These are phyloP conservation scores for Lizonia empirigonia DNA, from an alignment of 2,329 filamentous ascomycete species.

Conservation along the genomic window DNA sequence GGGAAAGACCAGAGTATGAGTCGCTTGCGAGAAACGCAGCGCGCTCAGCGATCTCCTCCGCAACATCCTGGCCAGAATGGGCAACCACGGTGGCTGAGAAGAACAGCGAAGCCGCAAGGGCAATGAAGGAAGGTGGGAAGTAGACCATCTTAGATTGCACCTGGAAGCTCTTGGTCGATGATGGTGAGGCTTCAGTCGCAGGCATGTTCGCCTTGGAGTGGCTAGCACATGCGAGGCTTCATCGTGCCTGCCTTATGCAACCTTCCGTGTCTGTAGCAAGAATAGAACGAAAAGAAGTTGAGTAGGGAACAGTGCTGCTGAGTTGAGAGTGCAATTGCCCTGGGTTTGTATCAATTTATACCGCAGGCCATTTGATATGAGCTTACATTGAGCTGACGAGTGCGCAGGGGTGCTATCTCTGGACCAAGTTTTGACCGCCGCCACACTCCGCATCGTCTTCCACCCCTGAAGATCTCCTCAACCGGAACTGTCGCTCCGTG, in stretches of 20 bases:
- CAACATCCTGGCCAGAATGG: conserved; percentile 21
- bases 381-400: background rate
- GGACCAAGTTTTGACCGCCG: background rate
- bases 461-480: background rate
- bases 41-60: conserved; percentile 23
- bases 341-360: background rate
- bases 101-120: conserved; percentile 10
- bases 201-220: background rate
- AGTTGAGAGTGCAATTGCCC: background rate
- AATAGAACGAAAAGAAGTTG: no score
- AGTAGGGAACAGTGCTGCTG: background rate
- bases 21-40: conserved; percentile 35
- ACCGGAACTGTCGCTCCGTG: background rate
- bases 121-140: conserved; percentile 12
- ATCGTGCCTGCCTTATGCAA: no score
- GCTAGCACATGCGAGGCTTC: no score
- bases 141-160: conserved; percentile 5
- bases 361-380: background rate
- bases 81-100: conserved; percentile 4
- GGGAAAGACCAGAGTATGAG: conserved; percentile 41
- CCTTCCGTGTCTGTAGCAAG: no score
- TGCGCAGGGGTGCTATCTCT: background rate
- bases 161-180: background rate
- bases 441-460: background rate
- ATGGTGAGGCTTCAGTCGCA: background rate